These are phyloP conservation scores for Mortierella sp. DNA, from an alignment of 371 early-diverging fungal species.

Conservation along the genomic window DNA sequence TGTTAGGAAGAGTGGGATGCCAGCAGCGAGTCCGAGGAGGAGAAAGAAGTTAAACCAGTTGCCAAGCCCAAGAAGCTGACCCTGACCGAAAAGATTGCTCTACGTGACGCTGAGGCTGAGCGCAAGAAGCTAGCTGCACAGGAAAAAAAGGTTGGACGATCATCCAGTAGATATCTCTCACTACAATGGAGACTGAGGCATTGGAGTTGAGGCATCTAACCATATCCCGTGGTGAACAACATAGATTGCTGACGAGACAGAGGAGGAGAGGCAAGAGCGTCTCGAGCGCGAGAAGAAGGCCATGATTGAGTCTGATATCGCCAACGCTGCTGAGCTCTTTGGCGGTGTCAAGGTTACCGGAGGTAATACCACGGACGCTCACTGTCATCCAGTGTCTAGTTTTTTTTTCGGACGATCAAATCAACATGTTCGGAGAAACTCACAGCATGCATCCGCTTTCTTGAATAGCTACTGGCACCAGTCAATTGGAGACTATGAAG, in stretches of 20 bases:
- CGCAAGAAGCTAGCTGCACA: constrained; percentile 66
- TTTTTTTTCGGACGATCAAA: background rate
- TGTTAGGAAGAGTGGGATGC: constrained; percentile 62
- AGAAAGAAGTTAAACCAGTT: constrained; percentile 70
- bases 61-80: constrained; percentile 71
- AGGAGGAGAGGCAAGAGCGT: constrained; percentile 72
- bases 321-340: constrained; percentile 88
- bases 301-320: constrained; percentile 84
- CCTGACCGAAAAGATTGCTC: constrained; percentile 82
- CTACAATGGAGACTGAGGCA: background rate
- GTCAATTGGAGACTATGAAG: constrained; percentile 69
- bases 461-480: constrained; percentile 56
- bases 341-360: constrained; percentile 70
- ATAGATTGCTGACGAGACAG: constrained; percentile 60
- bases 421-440: background rate
- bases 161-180: no score
- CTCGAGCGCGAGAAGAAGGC: constrained; percentile 73
- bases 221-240: background rate
- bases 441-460: background rate
- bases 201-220: background rate
- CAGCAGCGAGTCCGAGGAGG: constrained; percentile 61
- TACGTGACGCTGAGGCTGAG: constrained; percentile 78
- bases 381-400: no score
- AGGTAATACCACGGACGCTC: no score
- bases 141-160: constrained; percentile 61